phyloP scores from a whole-genome alignment of 352 stramenopile genomes.

The Globisporangium middletonii region DNA sequence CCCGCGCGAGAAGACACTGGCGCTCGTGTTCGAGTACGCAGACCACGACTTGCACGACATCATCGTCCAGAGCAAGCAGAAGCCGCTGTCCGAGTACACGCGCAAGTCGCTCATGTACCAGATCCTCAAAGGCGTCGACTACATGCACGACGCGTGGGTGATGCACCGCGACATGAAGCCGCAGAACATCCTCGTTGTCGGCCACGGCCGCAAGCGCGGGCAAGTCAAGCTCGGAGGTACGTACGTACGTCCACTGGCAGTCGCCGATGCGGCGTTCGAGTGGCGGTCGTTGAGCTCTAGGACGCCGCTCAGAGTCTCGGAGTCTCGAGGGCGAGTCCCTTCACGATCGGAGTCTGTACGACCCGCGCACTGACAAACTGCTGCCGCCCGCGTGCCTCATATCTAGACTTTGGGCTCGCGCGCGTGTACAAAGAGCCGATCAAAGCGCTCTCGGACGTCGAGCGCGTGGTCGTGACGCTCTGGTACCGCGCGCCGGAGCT shows the following conservation, averaged over 20 bases:
- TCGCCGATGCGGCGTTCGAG: background rate
- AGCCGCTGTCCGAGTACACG: constrained; percentile 87
- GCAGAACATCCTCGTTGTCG: constrained; percentile 91
- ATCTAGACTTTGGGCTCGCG: constrained; percentile 77
- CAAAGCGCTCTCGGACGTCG: constrained; percentile 83
- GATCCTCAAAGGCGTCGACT: constrained; percentile 89
- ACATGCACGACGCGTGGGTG: constrained; percentile 92
- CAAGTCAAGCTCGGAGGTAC: constrained; percentile 77
- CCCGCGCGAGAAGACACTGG: constrained; percentile 72
- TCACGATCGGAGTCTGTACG: too few relatives aligned
- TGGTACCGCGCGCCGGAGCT: constrained; percentile 94
- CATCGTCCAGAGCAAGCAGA: constrained; percentile 84
- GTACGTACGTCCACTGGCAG: background rate
- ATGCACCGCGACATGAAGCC: constrained; percentile 94
- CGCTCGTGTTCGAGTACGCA: constrained; percentile 87
- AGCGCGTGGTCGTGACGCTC: constrained; percentile 91
- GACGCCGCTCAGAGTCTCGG: too few relatives aligned
- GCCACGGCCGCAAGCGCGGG: constrained; percentile 71
- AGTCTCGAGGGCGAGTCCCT: too few relatives aligned
- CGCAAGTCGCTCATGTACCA: constrained; percentile 92
- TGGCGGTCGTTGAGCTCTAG: background rate
- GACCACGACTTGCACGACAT: constrained; percentile 89
- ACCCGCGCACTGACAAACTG: background rate
- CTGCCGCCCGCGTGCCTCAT: background rate
- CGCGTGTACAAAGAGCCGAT: constrained; percentile 87